phyloP scores from a whole-genome alignment of 2,329 filamentous ascomycete genomes.

The Pseudogymnoascus sp. region DNA sequence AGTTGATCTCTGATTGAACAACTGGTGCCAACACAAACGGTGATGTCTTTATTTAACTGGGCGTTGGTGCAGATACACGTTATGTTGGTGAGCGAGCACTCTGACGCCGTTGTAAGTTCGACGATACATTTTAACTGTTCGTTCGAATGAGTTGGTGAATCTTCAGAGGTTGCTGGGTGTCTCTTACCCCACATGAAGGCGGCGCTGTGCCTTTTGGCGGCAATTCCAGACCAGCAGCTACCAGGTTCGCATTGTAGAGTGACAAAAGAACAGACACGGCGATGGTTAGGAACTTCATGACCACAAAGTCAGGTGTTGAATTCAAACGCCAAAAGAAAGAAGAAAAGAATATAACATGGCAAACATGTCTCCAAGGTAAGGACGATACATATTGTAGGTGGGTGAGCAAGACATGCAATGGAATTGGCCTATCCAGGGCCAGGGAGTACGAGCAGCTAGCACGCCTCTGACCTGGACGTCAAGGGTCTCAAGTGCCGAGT shows the following conservation, averaged over 20 bases:
- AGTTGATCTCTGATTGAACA: conserved; percentile 34
- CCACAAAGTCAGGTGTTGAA: neutral
- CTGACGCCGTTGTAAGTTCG: neutral
- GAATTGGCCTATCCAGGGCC: neutral
- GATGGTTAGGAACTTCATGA: neutral
- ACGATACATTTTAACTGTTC: neutral
- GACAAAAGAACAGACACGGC: neutral
- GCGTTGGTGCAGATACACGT: conserved; percentile 34
- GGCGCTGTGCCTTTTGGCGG: neutral
- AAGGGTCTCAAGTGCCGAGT: neutral
- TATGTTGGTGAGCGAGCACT: conserved; percentile 29
- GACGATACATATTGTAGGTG: neutral
- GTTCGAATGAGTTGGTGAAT: neutral
- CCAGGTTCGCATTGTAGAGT: neutral
- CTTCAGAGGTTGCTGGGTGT: neutral
- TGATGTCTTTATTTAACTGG: conserved; percentile 27
- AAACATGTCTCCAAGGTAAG: neutral
- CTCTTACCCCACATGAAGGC: conserved; percentile 3
- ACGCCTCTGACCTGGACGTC: neutral
- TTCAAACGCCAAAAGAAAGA: conserved; percentile 6
- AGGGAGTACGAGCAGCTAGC: neutral
- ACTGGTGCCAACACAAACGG: conserved; percentile 28
- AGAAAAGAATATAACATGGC: neutral
- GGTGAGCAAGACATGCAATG: neutral
- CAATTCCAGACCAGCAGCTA: neutral